Base-by-base conservation (phyloP, 192 early-diverging fungal genomes). In the Backusella australiensis region DNA sequence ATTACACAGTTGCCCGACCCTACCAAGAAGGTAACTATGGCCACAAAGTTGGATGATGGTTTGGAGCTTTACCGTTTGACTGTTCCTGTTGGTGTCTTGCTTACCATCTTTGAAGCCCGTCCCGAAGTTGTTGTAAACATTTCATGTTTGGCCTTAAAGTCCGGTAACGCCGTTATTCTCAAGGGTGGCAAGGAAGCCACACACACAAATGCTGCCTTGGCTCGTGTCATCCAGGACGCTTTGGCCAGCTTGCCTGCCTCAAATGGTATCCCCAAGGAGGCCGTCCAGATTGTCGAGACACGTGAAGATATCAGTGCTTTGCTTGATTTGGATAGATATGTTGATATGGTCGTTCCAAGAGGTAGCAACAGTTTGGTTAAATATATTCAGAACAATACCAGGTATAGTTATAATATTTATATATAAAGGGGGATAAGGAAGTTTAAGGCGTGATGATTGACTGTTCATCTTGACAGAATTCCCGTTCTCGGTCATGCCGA, bases 401-500 rank as follows among this genome's bases (percentile, higher is more conserved):
- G 91, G 93, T 94, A 88, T 66, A 67, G 9, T 15, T 1, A 49
- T 32, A 32, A 32, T 32, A 32, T 32, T 32, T 32, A 32, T 44
- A 56, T 12, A 70, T 8, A 42, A 75, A 73, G 19, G 19, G 29
- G 32, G 32, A 3, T 32, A 59, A 23, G 52, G 52, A 9, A 21
- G 15, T 52, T 34, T 59, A 3, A 21, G 23, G 56, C 26, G 23
- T 63, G 6, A 35, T 36, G 14, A 66, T 19, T 9, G 34, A 17
- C 19, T 26, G 35, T 7, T 74, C 17, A 23, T 71, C 35, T 46
- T 8, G 63, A 17, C 80, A 94, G 98, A 68, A 99, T 99, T 75
- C 98, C 98, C 34, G 98, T 99, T n/a, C 88, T 99, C 34, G 98
- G 98, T 56, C 98, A 99, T 78, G 98, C 98, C 36, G 98, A 99